Evolutionary conservation across 805 yeast genomes (phyloP), one percentile per base, ranked within the genome.

Genomic region (Brettanomyces bruxellensis): DNA sequence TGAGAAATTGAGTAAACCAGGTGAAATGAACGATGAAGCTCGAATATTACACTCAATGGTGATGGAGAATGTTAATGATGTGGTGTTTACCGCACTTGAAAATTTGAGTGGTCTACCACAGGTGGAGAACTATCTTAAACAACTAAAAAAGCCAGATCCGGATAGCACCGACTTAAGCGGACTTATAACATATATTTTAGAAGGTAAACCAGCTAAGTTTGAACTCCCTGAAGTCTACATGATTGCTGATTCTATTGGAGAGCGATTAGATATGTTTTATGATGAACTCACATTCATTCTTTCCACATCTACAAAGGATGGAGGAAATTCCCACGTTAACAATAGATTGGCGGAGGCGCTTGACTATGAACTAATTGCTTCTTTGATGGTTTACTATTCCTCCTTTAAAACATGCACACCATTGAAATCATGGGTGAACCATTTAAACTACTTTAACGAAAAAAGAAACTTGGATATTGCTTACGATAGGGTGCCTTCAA

Each of bases 241-340:
- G 25, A 13, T 37, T 6, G 55, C 49, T 3, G 51, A 51, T 30
- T 40, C 47, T 13, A 43, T 39, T 32, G 45, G 45, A 1, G 43
- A 48, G 9, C 47, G 50, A 24, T 37, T 60, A 32, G 65, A 60
- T 34, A 55, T 52, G 51, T 52, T 62, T 34, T 59, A 52, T 44
- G 44, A 46, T 5, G 46, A 54, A 25, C 47, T 62, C n/a, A 41
- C 45, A 7, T 9, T 28, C 7, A 40, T 59, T 13, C 34, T 56
- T 37, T 44, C 32, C 4, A 2, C 30, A n/a, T 7, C 40, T 12
- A 44, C 39, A 9, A 46, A 50, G 25, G 51, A 47, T 40, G 43
- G 28, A 28, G 28, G 34, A 12, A 9, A 5, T 12, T 24, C 25
- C 5, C 41, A 13, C 11, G 23, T 34, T 9, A 34, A 24, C 13